Conservation (phyloP, 192 early-diverging fungal genomes). For the Dimargaris verticillata region DNA sequence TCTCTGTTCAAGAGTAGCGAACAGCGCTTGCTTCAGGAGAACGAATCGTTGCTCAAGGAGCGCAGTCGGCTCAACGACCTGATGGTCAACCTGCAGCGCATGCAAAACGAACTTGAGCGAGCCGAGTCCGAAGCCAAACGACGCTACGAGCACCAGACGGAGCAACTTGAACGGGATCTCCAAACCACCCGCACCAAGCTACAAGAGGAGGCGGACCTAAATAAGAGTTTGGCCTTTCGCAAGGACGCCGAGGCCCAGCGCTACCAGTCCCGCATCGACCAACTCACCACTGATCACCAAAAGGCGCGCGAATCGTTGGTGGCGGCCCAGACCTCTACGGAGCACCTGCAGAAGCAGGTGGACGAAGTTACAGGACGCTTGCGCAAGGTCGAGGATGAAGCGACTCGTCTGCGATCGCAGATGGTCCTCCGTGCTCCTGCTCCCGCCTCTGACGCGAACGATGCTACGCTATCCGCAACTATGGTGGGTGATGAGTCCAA, state of each 20-base stretch:
- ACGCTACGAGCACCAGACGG: conserved; percentile 22
- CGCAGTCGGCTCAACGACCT: conserved; percentile 34
- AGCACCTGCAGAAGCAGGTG: conserved; percentile 27
- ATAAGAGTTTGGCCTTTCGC: conserved; percentile 19
- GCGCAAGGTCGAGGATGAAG: conserved; percentile 27
- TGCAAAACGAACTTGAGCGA: conserved; percentile 34
- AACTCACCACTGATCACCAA: conserved; percentile 18
- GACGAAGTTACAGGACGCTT: conserved; percentile 29
- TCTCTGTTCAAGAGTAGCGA: conserved; percentile 33
- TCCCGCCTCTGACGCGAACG: not conserved
- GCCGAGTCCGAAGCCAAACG: conserved; percentile 17
- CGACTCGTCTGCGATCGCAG: conserved; percentile 15
- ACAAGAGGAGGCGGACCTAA: conserved; percentile 18
- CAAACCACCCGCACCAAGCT: conserved; percentile 28
- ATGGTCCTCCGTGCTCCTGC: not conserved
- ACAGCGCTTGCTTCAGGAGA: conserved; percentile 29
- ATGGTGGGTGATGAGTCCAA: no score
- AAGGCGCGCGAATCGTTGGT: conserved; percentile 21
- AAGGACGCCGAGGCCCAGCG: conserved; percentile 22
- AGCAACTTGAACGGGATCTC: conserved; percentile 27
- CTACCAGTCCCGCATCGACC: conserved; percentile 21
- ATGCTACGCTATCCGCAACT: not conserved
- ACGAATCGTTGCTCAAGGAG: conserved; percentile 29
- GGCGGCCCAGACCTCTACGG: conserved; percentile 23
- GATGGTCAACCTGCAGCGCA: conserved; percentile 29